Conservation (phyloP, 2,329 filamentous ascomycete species). For the Beauveria brongniartii region DNA sequence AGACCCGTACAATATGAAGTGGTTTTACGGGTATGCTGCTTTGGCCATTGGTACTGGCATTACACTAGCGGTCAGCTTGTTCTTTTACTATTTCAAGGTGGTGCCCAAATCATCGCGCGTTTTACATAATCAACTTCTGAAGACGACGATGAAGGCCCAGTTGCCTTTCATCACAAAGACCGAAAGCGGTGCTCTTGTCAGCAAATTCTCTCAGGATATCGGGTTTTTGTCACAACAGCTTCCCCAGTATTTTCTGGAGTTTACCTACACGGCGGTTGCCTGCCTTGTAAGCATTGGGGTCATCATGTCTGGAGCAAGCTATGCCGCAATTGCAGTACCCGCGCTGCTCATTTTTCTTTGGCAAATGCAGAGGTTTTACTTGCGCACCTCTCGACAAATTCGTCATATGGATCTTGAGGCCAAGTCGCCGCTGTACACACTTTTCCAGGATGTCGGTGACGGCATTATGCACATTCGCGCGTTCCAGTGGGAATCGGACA, state of each 20-base stretch:
- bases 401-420: slow-evolving; percentile 29
- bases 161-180: slow-evolving; percentile 5
- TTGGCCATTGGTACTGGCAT: not conserved
- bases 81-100: slow-evolving; percentile 7
- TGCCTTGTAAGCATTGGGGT: slow-evolving; percentile 14
- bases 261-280: not conserved
- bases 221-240: slow-evolving; percentile 20
- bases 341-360: slow-evolving; percentile 19
- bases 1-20: slow-evolving; percentile 5
- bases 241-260: slow-evolving; percentile 14
- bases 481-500: slow-evolving; percentile 41
- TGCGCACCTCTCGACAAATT: slow-evolving; percentile 29
- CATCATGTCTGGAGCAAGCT: slow-evolving; percentile 19
- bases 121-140: not conserved
- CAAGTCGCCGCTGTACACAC: slow-evolving; percentile 26
- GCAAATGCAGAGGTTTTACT: slow-evolving; percentile 25
- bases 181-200: slow-evolving; percentile 6
- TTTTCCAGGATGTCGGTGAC: slow-evolving; percentile 34
- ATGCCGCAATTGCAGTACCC: slow-evolving; percentile 22
- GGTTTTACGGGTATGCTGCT: slow-evolving; percentile 5
- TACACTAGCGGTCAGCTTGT: slow-evolving; percentile 1
- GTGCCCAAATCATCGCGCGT: slow-evolving; percentile 9
- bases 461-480: slow-evolving; percentile 42
- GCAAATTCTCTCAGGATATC: slow-evolving; percentile 22
- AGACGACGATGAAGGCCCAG: slow-evolving; percentile 13